Evolutionary conservation across 805 yeast genomes (phyloP).

Genomic region (Komagataella pseudopastoris): DNA sequence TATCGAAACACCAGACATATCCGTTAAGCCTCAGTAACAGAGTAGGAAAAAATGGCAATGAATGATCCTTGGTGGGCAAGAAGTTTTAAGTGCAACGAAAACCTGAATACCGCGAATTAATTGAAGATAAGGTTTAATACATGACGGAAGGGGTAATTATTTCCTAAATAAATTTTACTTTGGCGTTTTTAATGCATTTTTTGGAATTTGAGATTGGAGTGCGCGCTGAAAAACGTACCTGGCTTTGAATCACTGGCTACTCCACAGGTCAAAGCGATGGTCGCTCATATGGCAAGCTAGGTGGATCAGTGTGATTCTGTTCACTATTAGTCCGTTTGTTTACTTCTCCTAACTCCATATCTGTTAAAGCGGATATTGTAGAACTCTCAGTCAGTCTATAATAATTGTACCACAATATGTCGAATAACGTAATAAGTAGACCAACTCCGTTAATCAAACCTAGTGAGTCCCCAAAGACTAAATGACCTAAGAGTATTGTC

Average conservation of each 20-base stretch:
- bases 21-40: not conserved
- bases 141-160: not conserved
- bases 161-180: not conserved
- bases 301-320: not conserved
- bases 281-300: not conserved
- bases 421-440: conserved; percentile 55
- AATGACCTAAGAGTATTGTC: conserved; percentile 57
- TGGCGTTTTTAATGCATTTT: not conserved
- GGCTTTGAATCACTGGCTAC: too few relatives aligned
- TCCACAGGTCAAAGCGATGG: not conserved
- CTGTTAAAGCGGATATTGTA: not conserved
- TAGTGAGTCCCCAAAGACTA: conserved; percentile 65
- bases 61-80: not conserved
- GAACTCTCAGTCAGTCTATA: conserved; percentile 30
- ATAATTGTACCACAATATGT: conserved; percentile 75
- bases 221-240: not conserved
- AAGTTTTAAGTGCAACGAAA: not conserved
- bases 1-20: not conserved
- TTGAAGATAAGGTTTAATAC: not conserved
- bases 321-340: not conserved
- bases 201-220: not conserved
- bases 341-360: not conserved
- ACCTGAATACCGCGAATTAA: not conserved
- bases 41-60: not conserved
- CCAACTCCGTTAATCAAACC: conserved; percentile 62